Evolutionary conservation across 2,329 filamentous ascomycete genomes (phyloP), one percentile per base, ranked within the genome.

Genomic region (Penicillium aurantiogriseum): DNA sequence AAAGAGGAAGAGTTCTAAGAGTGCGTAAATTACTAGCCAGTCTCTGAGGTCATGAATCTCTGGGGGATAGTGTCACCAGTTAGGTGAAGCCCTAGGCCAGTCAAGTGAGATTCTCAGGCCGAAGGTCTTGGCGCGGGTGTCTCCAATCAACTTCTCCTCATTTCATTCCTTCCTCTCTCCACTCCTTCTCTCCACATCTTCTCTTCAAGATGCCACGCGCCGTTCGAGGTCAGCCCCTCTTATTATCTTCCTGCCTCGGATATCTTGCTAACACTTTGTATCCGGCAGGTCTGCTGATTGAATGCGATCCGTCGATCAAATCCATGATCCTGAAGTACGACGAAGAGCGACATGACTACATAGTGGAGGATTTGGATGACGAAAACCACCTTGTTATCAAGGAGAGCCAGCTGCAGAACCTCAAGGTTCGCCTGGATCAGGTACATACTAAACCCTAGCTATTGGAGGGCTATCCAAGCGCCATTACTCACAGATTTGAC

Each of bases 271-370:
- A 23, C 17, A 43, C 11, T 4, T 13, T 31, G 10, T 33, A 11
- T 42, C 33, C 8, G 40, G 29, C 61, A 79, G 77, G 77, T 53
- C 73, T 79, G 40, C 69, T 79, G 13, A 74, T 80, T 57, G 76
- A 79, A 67, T 79, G 77, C 67, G 77, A 80, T 60, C 77, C 77
- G 3, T 79, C 77, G 40, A 77, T 80, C 63, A 79, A 79, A 65
- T 76, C 77, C 42, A 78, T 80, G 63, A 79, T 80, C 54, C 69
- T 79, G 29, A 80, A 79, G 49, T 79, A 79, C 63, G 77, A 80
- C 58, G 74, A 78, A 60, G 75, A 78, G 53, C 65, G 71, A 47
- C 76, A 79, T 56, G 77, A 79, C 63, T 80, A 78, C 57, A 78
- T 80, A 36, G 76, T 80, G 48, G 77, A 80, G 56, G 77, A 80